Evolutionary conservation across 768 basidiomycete species (phyloP), one percentile per base, ranked within the genome.

Genomic region (Tylopilus subfusipes): DNA sequence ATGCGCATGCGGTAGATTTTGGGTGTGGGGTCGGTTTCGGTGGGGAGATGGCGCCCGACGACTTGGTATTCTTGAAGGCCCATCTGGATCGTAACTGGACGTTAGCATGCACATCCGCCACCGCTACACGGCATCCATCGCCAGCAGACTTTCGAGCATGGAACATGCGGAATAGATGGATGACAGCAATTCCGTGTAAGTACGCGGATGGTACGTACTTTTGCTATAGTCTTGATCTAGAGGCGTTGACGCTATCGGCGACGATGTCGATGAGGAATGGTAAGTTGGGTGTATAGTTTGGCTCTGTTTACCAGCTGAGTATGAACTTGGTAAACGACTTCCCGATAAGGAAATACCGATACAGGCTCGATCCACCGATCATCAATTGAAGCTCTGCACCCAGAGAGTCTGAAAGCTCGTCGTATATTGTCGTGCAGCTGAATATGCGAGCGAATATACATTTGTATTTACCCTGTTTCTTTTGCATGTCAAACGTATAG

Each of bases 1-100:
- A 98, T 97, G 75, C 96, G 89, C 96, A 98, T 98, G 67, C 96
- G 90, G 82, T 91, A 98, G 75, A 98, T 95, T 84, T 98, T 98
- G 57, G 97, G 97, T 57, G 82, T 90, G 52, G 93, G 92, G 62
- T 97, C 91, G 60, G 82, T 72, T 78, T 93, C 93, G 51, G 93
- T 94, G 69, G 97, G 96, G 66, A 98, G 79, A 74, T 97, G 95
- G 71, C 96, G 93, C 62, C 97, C 97, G 63, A 99, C 88, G 74
- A 98, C 90, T 77, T 97, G 94, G 81, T 80, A 98, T 83, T 99
- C 96, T 67, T 81, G 79, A 70, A 92, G 78, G 74, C 81, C 80
- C 89, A 90, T 90, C 82, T 84, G 56, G 48, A 62, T 55, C 38
- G 50, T n/a, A 49, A 42, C 36, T 2, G 27, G 18, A 39, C 46